Base-by-base conservation (phyloP, 352 stramenopile species). In the Pythium oligandrum region DNA sequence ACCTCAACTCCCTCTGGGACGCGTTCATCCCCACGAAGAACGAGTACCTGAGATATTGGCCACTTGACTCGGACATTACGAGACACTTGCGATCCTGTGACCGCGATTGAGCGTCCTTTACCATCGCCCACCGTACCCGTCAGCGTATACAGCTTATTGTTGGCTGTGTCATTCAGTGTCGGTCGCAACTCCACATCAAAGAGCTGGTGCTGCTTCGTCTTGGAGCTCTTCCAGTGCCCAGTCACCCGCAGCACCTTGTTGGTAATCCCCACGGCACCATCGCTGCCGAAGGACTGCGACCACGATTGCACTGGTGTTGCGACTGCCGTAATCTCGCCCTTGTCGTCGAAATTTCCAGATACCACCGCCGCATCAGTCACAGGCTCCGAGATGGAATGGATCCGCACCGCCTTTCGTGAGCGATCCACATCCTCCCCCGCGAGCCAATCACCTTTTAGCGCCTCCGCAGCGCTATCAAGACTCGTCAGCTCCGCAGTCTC, bases 51-150 rank as follows among this genome's bases (percentile, higher is more conserved):
- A 0, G 81, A 83, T 34, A 93, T 88, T 4, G 82, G 82, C 75
- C 81, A 90, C 53, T 91, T 91, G 4, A 84, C 49, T 26, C 77
- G 73, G 4, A 88, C 65, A n/a, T 58, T 70, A 32, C 58, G 63
- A 8, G 81, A 88, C 4, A 65, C 84, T 32, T 95, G 85, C 9
- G 71, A 65, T 6, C 77, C 85, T 4, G 73, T 70, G 43, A 95
- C 66, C 3, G 66, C 56, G 12, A 90, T 65, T 0, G 67, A 40
- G 32, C 77, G 78, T 9, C 75, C 78, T 51, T 62, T 78, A 8
- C 67, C 78, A 49, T 95, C 85, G 2, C 85, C 82, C 54, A 95
- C 80, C 0, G 69, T 88, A 31, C 84, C 84, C 40, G 57, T 83
- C 17, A 95, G 61, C 0, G 55, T 58, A 42, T 88, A 89, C 48